phyloP scores from a whole-genome alignment of 768 basidiomycete genomes.

The Pulveroboletus ravenelii region DNA sequence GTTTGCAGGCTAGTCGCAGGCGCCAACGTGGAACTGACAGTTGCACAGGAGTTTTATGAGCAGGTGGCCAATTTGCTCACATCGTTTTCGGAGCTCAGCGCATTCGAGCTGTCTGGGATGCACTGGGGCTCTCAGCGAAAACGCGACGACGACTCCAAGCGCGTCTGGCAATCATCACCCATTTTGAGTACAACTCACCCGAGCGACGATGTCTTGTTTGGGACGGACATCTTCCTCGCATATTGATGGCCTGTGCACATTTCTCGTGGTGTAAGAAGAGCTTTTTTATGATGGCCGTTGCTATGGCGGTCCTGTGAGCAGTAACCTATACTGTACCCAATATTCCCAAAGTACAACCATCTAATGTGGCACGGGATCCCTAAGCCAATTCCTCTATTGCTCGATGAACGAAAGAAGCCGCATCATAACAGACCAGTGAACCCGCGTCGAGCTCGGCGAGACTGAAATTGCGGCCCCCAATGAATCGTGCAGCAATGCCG shows the following conservation, averaged over 20 bases:
- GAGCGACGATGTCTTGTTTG: conserved; percentile 30
- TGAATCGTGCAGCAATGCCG: conserved; percentile 60
- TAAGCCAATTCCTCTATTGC: conserved; percentile 41
- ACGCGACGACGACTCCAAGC: conserved; percentile 39
- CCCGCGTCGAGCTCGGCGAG: conserved; percentile 32
- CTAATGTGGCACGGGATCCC: conserved; percentile 12
- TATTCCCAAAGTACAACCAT: conserved; percentile 11
- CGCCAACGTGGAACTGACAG: conserved; percentile 1
- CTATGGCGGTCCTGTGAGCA: background rate
- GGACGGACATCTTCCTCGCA: conserved; percentile 27
- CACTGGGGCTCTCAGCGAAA: conserved; percentile 62
- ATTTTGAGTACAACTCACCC: conserved; percentile 31
- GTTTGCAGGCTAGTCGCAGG: background rate
- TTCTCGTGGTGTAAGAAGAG: background rate
- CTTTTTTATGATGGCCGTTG: background rate
- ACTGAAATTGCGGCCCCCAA: conserved; percentile 39
- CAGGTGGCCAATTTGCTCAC: conserved; percentile 54
- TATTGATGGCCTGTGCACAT: conserved; percentile 24
- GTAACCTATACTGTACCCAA: conserved; percentile 16
- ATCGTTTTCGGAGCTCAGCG: conserved; percentile 55
- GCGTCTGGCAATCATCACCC: conserved; percentile 52
- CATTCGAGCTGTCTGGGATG: conserved; percentile 73
- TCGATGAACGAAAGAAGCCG: conserved; percentile 44
- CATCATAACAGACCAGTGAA: conserved; percentile 44
- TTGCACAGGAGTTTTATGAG: conserved; percentile 53